Percentiles rank a stretch among this genome's conserved stretches.
These are phyloP conservation scores for Mucor piriformis DNA, from an alignment of 371 early-diverging fungal genomes.

Conservation along the genomic window DNA sequence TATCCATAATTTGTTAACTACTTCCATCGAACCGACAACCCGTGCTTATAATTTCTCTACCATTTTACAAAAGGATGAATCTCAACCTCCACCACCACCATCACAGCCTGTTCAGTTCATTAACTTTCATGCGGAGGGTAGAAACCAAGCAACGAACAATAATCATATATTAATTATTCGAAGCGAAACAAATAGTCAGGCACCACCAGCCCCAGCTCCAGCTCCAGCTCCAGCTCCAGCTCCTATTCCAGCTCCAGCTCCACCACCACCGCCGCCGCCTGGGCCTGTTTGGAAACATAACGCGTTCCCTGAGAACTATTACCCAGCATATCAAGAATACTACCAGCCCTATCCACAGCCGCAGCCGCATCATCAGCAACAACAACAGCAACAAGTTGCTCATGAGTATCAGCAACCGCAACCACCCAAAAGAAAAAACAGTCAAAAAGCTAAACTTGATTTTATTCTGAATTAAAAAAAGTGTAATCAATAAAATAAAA, in stretches of 20 bases:
- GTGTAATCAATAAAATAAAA: not conserved
- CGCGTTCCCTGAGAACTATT: not conserved
- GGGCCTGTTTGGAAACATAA: not conserved
- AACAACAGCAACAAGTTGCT: constrained; percentile 26
- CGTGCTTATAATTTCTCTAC: constrained; percentile 11
- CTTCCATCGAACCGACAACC: constrained; percentile 17
- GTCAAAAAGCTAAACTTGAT: constrained; percentile 30
- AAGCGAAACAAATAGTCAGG: constrained; percentile 8
- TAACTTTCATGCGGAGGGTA: constrained; percentile 23
- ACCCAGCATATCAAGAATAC: not conserved
- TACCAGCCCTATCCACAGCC: constrained; percentile 3
- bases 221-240: not conserved
- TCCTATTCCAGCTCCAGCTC: not conserved
- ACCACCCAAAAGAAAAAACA: constrained; percentile 22
- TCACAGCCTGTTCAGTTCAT: constrained; percentile 20
- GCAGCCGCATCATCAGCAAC: not conserved
- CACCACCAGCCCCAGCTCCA: not conserved
- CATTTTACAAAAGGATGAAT: constrained; percentile 6
- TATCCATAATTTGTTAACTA: constrained; percentile 21
- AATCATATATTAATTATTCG: constrained; percentile 16
- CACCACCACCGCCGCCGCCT: not conserved
- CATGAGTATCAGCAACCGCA: constrained; percentile 3
- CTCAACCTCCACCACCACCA: not conserved
- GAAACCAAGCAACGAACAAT: constrained; percentile 9
- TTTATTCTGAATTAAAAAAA: constrained; percentile 28